Evolutionary conservation across 2,329 filamentous ascomycete genomes (phyloP), one percentile per base, ranked within the genome.

Genomic region (Basipetospora sp.): DNA sequence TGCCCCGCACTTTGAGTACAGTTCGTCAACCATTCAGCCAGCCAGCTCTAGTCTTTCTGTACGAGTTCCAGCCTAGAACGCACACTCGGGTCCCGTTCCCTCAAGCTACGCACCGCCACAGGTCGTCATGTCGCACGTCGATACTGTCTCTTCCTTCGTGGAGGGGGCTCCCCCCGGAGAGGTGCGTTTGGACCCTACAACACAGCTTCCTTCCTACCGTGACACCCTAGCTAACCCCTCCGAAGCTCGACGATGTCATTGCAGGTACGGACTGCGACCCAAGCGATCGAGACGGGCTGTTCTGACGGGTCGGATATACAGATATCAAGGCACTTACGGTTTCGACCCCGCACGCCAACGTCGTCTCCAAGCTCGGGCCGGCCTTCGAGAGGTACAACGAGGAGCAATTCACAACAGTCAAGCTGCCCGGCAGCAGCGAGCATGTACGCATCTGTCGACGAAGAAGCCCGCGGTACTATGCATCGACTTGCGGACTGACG

Each of bases 301-400:
- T 27, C 32, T 40, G 27, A 40, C 38, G 8, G n/a, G 14, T 11
- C 38, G 34, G 17, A 10, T 30, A 20, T 31, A 40, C 58, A 92
- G 90, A 94, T 56, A 92, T 98, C 66, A 93, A 94, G 60, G 69
- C 76, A 36, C 69, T 98, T 31, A 85, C 86, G 14, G 65, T 74
- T 44, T 74, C 80, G 48, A 74, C 76, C 30, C 72, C 77, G 27
- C 64, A 69, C 39, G 22, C 22, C 22, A 25, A 25, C 22, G 64
- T 90, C 43, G 63, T 87, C 39, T 63, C 74, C 42, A 76, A 81
- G 45, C 78, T 94, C 38, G 72, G 69, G 5, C 82, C 86, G 1
- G 86, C 90, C 0, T 92, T 94, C 56, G 69, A 87, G 60, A 85
- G 81, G 60, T 96, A 98, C 71, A 94, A 96, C 51, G 88, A 98